Conservation (phyloP, 1,139 yeast genomes). For the Lodderomyces theae region DNA sequence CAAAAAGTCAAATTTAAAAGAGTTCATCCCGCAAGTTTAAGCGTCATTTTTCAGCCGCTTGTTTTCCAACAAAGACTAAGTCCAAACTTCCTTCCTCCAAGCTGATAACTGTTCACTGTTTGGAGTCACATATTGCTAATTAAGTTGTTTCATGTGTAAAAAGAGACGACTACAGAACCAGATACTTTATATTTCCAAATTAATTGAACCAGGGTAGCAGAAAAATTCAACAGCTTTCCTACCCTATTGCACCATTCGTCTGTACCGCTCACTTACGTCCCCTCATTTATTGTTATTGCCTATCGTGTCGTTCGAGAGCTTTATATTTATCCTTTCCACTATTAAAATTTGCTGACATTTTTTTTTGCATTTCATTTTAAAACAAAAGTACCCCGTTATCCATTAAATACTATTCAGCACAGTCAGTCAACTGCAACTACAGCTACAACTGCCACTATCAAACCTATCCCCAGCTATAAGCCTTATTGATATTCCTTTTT, state of each 20-base stretch:
- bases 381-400: too few species aligned
- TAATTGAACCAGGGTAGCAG: constrained; percentile 48
- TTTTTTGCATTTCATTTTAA: too few species aligned
- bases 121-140: constrained; percentile 4
- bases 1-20: too few species aligned
- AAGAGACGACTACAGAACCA: constrained; percentile 41
- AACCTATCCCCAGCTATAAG: too few species aligned
- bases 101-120: constrained; percentile 2
- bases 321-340: not conserved
- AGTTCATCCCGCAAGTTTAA: too few species aligned
- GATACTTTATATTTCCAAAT: constrained; percentile 23
- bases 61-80: too few species aligned
- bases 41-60: too few species aligned
- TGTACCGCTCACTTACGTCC: too few species aligned
- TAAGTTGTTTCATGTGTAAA: constrained; percentile 41
- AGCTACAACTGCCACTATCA: too few species aligned
- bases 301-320: constrained; percentile 11
- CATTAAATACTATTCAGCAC: too few species aligned
- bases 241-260: not conserved
- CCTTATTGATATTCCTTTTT: constrained; percentile 11
- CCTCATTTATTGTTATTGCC: constrained; percentile 4
- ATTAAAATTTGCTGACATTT: constrained; percentile 17
- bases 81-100: constrained; percentile 4
- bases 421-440: too few species aligned
- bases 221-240: not conserved